These are phyloP conservation scores for Mycosarcoma maydis DNA, from an alignment of 1,284 basidiomycete species.

Conservation along the genomic window DNA sequence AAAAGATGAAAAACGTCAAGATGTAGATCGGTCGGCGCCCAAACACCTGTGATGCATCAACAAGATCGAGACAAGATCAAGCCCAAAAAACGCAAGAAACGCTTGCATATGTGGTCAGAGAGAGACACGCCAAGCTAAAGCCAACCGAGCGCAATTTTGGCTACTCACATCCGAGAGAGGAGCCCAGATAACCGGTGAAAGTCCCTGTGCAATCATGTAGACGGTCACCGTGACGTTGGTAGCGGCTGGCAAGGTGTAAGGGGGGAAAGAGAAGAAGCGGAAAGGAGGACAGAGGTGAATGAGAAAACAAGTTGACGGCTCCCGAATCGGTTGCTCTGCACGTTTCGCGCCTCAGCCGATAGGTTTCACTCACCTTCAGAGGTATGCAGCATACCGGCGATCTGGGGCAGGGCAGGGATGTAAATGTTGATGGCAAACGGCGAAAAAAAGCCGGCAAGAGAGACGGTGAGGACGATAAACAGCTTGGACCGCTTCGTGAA, in stretches of 20 bases:
- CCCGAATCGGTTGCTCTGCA: too few species aligned
- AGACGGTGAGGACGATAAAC: neutral
- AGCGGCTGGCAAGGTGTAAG: neutral
- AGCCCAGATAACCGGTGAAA: slow-evolving; percentile 1
- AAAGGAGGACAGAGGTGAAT: rapidly evolving
- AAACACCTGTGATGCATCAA: slow-evolving; percentile 2
- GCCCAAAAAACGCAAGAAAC: too few species aligned
- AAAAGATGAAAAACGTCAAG: neutral
- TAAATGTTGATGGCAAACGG: slow-evolving; percentile 3
- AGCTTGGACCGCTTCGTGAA: neutral
- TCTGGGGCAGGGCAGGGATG: slow-evolving; percentile 6
- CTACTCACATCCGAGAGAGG: slow-evolving; percentile 1
- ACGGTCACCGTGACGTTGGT: slow-evolving; percentile 3
- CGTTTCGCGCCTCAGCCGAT: too few species aligned
- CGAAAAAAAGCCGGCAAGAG: neutral
- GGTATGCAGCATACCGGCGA: neutral
- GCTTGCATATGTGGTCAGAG: too few species aligned
- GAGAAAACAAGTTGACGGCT: too few species aligned
- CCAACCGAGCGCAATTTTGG: too few species aligned
- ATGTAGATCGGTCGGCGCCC: slow-evolving; percentile 31
- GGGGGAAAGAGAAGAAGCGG: neutral
- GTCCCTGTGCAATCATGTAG: slow-evolving; percentile 3
- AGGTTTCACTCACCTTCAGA: slow-evolving; percentile 5
- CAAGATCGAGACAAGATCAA: too few species aligned
- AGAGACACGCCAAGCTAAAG: neutral